Percentiles rank a stretch among this genome's conserved stretches.
phyloP scores from a whole-genome alignment of 768 basidiomycete species.

The Russula emetica region DNA sequence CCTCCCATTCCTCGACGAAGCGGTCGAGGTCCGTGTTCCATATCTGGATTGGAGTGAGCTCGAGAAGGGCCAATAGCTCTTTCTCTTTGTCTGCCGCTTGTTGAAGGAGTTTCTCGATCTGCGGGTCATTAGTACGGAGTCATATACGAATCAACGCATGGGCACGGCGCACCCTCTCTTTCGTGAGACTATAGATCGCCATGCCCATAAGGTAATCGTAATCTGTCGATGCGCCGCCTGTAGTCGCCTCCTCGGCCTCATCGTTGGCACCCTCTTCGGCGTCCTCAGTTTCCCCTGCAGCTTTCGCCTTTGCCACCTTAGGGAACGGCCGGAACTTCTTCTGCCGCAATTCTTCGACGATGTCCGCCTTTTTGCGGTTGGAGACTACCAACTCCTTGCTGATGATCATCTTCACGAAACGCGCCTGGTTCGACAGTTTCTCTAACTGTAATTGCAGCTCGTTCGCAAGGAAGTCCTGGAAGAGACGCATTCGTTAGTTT shows the following conservation, averaged over 20 bases:
- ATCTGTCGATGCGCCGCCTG: constrained; percentile 50
- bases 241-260: constrained; percentile 46
- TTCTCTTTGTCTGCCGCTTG: constrained; percentile 79
- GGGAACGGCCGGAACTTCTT: constrained; percentile 90
- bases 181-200: constrained; percentile 93
- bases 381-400: constrained; percentile 75
- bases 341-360: constrained; percentile 77
- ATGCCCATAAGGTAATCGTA: constrained; percentile 94
- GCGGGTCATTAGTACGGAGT: background rate
- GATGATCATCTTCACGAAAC: constrained; percentile 96
- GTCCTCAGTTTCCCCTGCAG: constrained; percentile 60
- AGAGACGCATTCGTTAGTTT: background rate
- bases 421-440: constrained; percentile 87
- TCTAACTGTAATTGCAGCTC: constrained; percentile 80
- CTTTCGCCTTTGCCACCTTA: constrained; percentile 65
- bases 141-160: background rate
- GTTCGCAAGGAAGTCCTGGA: constrained; percentile 78
- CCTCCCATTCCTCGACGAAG: constrained; percentile 84
- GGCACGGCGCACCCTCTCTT: constrained; percentile 63
- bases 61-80: constrained; percentile 73
- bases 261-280: constrained; percentile 45
- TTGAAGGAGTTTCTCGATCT: constrained; percentile 81
- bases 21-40: constrained; percentile 88
- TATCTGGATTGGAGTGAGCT: constrained; percentile 72
- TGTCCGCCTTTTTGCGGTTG: constrained; percentile 83